Conservation (phyloP, 2,329 filamentous ascomycete genomes). For the Trichoderma sp. region DNA sequence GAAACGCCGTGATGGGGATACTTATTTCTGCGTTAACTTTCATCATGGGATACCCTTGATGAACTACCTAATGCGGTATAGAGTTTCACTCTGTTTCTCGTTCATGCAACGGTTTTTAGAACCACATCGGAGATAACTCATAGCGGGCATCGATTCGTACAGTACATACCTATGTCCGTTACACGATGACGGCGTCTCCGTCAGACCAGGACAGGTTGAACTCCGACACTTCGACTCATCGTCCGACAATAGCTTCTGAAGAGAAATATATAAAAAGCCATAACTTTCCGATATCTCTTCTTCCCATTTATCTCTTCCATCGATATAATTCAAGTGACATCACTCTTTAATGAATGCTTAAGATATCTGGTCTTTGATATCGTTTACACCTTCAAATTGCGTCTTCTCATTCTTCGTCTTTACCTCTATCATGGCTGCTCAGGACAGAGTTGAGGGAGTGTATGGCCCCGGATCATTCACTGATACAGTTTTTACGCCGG, state of each 20-base stretch:
- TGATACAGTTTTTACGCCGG: slow-evolving; percentile 36
- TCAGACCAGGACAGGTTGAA: neutral
- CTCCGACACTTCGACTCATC: neutral
- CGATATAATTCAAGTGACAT: neutral
- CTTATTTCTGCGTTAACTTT: neutral
- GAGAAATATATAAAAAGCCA: neutral
- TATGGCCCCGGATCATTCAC: slow-evolving; percentile 31
- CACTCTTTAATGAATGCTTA: neutral
- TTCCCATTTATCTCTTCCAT: neutral
- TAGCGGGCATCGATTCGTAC: neutral
- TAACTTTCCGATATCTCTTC: neutral
- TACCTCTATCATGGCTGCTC: neutral
- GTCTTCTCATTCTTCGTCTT: neutral
- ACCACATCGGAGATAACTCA: neutral
- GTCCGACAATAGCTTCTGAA: neutral
- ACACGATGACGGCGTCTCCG: neutral
- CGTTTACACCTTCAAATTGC: neutral
- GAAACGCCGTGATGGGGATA: neutral
- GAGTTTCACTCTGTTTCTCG: neutral
- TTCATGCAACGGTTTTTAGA: neutral
- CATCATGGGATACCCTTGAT: neutral
- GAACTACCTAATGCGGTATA: neutral
- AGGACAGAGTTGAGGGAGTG: neutral
- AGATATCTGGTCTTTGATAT: neutral
- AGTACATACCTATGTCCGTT: neutral